These are phyloP conservation scores for Centella asiatica DNA, from an alignment of 129 eudicot genomes.

Conservation along the genomic window DNA sequence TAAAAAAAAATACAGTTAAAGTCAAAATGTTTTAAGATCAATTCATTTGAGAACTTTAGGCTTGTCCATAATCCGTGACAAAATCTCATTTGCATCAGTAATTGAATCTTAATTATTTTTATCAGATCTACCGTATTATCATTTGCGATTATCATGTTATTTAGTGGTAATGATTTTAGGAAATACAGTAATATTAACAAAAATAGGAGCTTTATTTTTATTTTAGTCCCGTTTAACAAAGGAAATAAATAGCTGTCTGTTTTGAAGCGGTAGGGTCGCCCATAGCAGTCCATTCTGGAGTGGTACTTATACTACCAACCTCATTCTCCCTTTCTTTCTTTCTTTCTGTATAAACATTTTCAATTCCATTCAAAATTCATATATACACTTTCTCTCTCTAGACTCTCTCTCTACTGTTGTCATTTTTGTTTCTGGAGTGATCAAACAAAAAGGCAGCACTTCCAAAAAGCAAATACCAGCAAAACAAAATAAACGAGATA, in stretches of 20 bases:
- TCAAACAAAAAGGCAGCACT: not conserved
- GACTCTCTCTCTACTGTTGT: not conserved
- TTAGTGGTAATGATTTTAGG: too few relatives aligned
- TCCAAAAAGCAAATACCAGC: conserved; percentile 2
- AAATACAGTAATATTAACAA: not conserved
- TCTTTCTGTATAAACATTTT: not conserved
- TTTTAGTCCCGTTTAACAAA: not conserved
- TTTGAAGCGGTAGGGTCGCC: not conserved
- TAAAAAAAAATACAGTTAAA: too few relatives aligned
- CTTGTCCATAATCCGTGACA: too few relatives aligned
- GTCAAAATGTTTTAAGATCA: too few relatives aligned
- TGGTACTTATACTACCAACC: not conserved
- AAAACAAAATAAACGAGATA: not conserved
- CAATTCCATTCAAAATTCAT: not conserved
- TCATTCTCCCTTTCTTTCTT: not conserved
- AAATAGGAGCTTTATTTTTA: not conserved
- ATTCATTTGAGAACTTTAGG: too few relatives aligned
- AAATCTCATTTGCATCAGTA: too few relatives aligned
- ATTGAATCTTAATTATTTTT: too few relatives aligned
- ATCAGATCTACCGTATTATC: too few relatives aligned
- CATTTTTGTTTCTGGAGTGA: not conserved
- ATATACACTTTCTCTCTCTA: not conserved
- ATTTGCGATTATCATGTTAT: too few relatives aligned
- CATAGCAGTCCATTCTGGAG: not conserved
- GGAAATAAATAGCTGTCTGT: conserved; percentile 1